Percentiles rank a stretch among this genome's conserved stretches.
Conservation (phyloP, 805 yeast species). For the Komagataella pastoris region DNA sequence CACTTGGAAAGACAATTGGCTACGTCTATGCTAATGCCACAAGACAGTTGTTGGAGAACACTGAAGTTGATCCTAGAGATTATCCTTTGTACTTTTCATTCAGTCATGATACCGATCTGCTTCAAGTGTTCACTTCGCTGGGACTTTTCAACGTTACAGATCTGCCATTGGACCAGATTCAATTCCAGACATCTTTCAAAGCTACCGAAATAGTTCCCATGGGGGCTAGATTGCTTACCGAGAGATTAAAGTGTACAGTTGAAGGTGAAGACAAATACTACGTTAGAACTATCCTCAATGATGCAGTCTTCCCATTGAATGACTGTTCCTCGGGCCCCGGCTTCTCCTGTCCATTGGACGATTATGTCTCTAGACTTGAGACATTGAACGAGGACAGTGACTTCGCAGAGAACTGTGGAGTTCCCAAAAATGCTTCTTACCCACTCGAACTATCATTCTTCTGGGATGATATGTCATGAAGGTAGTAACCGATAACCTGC, state of each 20-base stretch:
- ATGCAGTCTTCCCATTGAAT: slow-evolving; percentile 38
- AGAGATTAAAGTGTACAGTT: slow-evolving; percentile 27
- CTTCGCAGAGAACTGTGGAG: neutral
- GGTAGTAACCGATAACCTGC: neutral
- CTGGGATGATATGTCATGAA: neutral
- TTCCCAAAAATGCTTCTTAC: neutral
- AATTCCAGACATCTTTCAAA: slow-evolving; percentile 28
- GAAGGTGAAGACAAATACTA: slow-evolving; percentile 13
- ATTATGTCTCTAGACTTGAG: slow-evolving; percentile 7
- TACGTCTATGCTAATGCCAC: slow-evolving; percentile 42
- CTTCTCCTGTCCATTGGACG: slow-evolving; percentile 25
- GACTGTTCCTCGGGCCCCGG: slow-evolving; percentile 42
- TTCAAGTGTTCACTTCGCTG: slow-evolving; percentile 48
- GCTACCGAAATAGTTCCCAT: slow-evolving; percentile 36
- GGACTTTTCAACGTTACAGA: slow-evolving; percentile 35
- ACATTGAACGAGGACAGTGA: neutral
- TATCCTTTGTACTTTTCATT: slow-evolving; percentile 49
- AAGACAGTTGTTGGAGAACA: slow-evolving; percentile 5
- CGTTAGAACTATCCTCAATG: slow-evolving; percentile 36
- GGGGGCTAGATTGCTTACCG: slow-evolving; percentile 41
- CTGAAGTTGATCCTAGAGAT: slow-evolving; percentile 8
- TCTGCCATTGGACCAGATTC: slow-evolving; percentile 31
- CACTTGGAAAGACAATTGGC: slow-evolving; percentile 44
- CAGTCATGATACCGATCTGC: slow-evolving; percentile 62
- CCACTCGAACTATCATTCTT: neutral